These are phyloP conservation scores for Mycena kentingensis DNA, from an alignment of 768 basidiomycete genomes.

Conservation along the genomic window DNA sequence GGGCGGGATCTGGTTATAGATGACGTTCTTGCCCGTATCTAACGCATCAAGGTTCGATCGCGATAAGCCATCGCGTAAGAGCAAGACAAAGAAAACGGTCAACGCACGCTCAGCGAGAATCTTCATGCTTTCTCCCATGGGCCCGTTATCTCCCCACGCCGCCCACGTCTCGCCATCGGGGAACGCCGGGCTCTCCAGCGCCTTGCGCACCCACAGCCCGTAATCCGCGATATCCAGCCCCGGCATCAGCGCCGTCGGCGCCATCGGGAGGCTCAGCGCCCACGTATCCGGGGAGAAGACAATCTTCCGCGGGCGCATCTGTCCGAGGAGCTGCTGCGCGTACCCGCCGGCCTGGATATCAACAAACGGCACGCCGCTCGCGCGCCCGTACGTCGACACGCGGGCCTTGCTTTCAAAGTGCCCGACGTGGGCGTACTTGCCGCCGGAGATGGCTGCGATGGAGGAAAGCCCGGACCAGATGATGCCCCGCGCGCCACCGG, in stretches of 20 bases:
- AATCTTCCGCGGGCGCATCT: not conserved
- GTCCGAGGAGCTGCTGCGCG: not conserved
- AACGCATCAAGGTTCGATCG: not conserved
- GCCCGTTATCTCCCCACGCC: not conserved
- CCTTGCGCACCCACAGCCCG: slow-evolving; percentile 8
- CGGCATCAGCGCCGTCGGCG: not conserved
- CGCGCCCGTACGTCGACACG: slow-evolving; percentile 6
- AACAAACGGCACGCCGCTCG: slow-evolving; percentile 12
- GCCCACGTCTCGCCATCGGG: not conserved
- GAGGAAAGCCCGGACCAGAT: slow-evolving; percentile 10
- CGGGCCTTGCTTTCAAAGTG: slow-evolving; percentile 12
- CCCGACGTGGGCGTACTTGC: slow-evolving; percentile 2
- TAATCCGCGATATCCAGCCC: slow-evolving; percentile 9
- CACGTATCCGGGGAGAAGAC: not conserved
- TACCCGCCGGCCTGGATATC: slow-evolving; percentile 13
- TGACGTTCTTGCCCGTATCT: slow-evolving; percentile 5
- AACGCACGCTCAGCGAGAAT: slow-evolving; percentile 7
- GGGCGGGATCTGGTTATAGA: not conserved
- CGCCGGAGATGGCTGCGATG: slow-evolving; percentile 1
- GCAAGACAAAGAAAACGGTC: not conserved
- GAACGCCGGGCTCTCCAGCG: slow-evolving; percentile 4
- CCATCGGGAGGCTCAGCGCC: not conserved
- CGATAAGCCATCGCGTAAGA: too few relatives aligned
- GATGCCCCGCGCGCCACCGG: slow-evolving; percentile 1
- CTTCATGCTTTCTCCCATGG: not conserved